Evolutionary conservation across 2,329 filamentous ascomycete genomes (phyloP).

Genomic region (Fusarium tjaetaba): DNA sequence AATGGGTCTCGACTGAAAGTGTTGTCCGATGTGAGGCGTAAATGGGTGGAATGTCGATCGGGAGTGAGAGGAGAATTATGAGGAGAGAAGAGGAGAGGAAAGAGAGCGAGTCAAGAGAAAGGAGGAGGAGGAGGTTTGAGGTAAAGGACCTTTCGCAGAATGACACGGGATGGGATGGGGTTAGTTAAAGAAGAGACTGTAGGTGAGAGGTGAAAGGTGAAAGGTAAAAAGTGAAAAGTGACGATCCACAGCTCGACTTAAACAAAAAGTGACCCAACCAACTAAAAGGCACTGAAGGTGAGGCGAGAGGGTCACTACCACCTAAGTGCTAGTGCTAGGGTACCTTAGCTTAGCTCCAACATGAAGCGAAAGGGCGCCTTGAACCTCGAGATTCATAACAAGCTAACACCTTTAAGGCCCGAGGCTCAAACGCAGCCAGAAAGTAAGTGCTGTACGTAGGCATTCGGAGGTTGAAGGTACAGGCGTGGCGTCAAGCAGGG

Average conservation of each 20-base stretch:
- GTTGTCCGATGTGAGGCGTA: conserved; percentile 7
- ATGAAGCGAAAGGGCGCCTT: conserved; percentile 17
- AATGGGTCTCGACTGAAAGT: conserved; percentile 16
- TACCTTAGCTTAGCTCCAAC: conserved; percentile 26
- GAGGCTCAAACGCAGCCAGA: conserved; percentile 17
- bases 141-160: conserved; percentile 1
- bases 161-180: conserved; percentile 13
- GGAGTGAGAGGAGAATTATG: conserved; percentile 6
- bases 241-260: conserved; percentile 39
- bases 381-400: conserved; percentile 6
- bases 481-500: conserved; percentile 12
- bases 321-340: conserved; percentile 12
- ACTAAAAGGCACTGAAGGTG: conserved; percentile 16
- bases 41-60: neutral
- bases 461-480: neutral
- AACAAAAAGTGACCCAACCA: conserved; percentile 19
- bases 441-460: neutral
- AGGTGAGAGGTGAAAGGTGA: conserved; percentile 14
- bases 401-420: conserved; percentile 25
- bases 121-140: conserved; percentile 22
- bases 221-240: conserved; percentile 41
- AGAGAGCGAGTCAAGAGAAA: conserved; percentile 4
- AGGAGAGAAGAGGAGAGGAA: conserved; percentile 1
- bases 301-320: conserved; percentile 22
- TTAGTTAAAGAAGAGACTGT: neutral